These are phyloP conservation scores for Suillus americanus DNA, from an alignment of 768 basidiomycete species.

Conservation along the genomic window DNA sequence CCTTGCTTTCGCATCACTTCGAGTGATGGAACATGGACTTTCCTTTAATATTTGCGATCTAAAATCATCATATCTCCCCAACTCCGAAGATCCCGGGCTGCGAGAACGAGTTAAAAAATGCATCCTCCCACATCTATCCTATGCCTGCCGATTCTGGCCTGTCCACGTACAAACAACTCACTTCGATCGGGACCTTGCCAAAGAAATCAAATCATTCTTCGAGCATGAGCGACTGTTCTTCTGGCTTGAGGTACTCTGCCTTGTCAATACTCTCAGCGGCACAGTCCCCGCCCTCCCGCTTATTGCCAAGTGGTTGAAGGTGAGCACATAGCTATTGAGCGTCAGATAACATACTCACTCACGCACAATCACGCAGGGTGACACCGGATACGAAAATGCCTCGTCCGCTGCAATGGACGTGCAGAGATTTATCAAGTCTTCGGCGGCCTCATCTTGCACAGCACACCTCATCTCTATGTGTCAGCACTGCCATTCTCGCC, in stretches of 20 bases:
- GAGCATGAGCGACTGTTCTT: neutral
- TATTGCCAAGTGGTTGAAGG: neutral
- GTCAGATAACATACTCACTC: neutral
- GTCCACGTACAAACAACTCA: neutral
- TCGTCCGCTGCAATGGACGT: neutral
- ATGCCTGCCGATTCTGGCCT: neutral
- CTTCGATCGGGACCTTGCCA: neutral
- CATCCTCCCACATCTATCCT: neutral
- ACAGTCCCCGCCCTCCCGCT: neutral
- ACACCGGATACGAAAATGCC: neutral
- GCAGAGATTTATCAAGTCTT: neutral
- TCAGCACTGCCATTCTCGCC: neutral
- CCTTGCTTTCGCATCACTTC: neutral
- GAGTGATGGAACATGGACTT: neutral
- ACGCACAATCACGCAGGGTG: neutral
- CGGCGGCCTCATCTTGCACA: neutral
- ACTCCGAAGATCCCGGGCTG: neutral
- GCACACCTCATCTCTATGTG: neutral
- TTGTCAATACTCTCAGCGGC: neutral
- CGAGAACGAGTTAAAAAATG: neutral
- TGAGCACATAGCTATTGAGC: neutral
- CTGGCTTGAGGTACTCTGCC: neutral
- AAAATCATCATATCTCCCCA: neutral
- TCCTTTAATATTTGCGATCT: neutral
- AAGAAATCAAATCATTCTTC: neutral